Base-by-base conservation (phyloP, 352 stramenopile species). In the Pythium guiyangense region DNA sequence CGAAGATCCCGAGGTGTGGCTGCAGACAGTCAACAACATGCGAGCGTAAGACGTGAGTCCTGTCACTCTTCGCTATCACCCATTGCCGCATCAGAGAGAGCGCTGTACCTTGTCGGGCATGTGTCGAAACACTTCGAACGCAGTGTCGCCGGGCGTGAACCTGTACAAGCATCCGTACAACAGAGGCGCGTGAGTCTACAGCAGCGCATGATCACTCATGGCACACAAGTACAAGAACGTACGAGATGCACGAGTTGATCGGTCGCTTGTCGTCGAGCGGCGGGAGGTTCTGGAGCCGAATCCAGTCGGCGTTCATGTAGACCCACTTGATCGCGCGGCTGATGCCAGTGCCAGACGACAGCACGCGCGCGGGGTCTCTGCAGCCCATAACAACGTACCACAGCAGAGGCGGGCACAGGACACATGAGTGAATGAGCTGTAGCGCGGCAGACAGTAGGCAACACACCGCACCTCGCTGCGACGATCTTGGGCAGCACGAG, bases 271-370 rank as follows among this genome's bases (percentile, higher is more conserved):
- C 49, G 42, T 70, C 63, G 45, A 92, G 60, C n/a, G 64, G 61
- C 20, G 72, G 63, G 2, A 95, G 62, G 22, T 73, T 73, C 57
- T 90, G 83, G 14, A 66, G 73, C 11, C 85, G 79, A 62, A 95
- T 93, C 85, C 85, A 95, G 27, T 89, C 76, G 3, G 85, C 83
- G 46, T 95, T 95, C 11, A 95, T 46, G 53, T 90, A 93, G 1
- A 93, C 85, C 85, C 85, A 95, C 52, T 93, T 92, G n/a, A 93
- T 63, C 12, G 81, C 80, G 34, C 79, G 84, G 62, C 78, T 95
- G 39, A 87, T 67, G 47, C 73, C 75, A 48, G 73, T 82, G 22
- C 73, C 74, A 47, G 83, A 89, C 3, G 75, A 80, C 9, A 95
- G 66, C 2, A 93, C 69, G 54, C 86, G 77, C 20, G 71, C 65